A percentile compares a stretch with the other conserved stretches of the same genome.
Evolutionary conservation across 176 grass and related monocot species (phyloP).

Genomic region (Zizania latifolia): DNA sequence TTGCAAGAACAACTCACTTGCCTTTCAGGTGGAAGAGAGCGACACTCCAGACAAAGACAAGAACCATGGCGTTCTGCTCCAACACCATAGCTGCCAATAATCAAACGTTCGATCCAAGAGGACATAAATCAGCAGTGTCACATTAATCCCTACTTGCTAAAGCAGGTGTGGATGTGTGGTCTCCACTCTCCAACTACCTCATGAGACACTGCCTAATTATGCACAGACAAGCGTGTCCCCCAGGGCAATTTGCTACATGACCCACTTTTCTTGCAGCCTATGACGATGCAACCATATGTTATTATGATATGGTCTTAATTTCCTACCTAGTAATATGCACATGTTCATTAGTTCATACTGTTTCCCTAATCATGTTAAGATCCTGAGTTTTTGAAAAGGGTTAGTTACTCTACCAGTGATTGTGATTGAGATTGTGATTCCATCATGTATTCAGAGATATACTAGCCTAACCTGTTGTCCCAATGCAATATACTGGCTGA

Average conservation of each 20-base stretch:
- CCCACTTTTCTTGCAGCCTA: neutral
- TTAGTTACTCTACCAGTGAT: neutral
- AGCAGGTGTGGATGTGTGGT: conserved; percentile 12
- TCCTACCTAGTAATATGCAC: conserved; percentile 43
- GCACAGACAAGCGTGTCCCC: conserved; percentile 3
- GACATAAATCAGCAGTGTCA: neutral
- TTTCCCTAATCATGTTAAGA: neutral
- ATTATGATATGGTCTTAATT: conserved; percentile 30
- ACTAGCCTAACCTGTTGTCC: neutral
- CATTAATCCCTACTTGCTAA: conserved; percentile 28
- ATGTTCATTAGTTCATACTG: conserved; percentile 11
- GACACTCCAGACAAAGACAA: conserved; percentile 7
- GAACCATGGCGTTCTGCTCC: neutral
- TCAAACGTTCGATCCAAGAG: neutral
- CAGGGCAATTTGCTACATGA: neutral
- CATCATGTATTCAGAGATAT: neutral
- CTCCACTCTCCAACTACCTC: conserved; percentile 18
- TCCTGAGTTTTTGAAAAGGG: neutral
- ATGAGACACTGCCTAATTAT: neutral
- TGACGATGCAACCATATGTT: conserved; percentile 10
- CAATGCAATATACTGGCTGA: neutral
- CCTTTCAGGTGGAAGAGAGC: neutral
- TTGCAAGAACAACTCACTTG: neutral
- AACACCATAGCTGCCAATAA: neutral
- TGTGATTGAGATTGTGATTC: neutral